Conservation (phyloP, 768 basidiomycete genomes). For the Phallus indusiatus region DNA sequence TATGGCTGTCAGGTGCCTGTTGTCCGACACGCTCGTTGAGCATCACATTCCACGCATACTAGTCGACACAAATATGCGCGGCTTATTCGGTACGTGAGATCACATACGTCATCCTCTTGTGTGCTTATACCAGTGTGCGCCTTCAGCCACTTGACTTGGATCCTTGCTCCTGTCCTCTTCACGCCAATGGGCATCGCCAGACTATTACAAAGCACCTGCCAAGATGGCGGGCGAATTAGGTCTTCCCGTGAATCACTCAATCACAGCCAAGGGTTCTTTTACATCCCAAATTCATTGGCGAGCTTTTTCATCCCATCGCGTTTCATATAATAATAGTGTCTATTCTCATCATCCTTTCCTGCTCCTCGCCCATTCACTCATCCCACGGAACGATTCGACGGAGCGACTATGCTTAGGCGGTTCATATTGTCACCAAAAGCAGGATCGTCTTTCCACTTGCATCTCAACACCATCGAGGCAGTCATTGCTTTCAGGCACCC, state of each 20-base stretch:
- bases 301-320: no score
- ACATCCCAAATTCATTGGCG: no score
- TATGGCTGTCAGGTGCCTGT: no score
- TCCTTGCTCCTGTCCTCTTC: conserved; percentile 40
- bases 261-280: no score
- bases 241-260: not conserved
- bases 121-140: not conserved
- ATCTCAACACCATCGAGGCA: conserved; percentile 42
- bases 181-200: conserved; percentile 51
- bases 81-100: conserved; percentile 29
- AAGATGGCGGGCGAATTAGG: conserved; percentile 32
- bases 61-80: conserved; percentile 39
- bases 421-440: not conserved
- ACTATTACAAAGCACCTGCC: conserved; percentile 32
- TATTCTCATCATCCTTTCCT: no score
- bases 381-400: no score
- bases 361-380: not conserved
- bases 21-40: no score
- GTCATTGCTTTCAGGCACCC: conserved; percentile 32
- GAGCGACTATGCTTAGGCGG: no score
- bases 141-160: conserved; percentile 34
- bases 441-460: conserved; percentile 45
- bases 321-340: no score
- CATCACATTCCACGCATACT: conserved; percentile 47
- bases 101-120: not conserved